A percentile compares a stretch with the other conserved stretches of the same genome.
These are phyloP conservation scores for Saccharomyces hybrid DNA, from an alignment of 1,139 yeast species.

Conservation along the genomic window DNA sequence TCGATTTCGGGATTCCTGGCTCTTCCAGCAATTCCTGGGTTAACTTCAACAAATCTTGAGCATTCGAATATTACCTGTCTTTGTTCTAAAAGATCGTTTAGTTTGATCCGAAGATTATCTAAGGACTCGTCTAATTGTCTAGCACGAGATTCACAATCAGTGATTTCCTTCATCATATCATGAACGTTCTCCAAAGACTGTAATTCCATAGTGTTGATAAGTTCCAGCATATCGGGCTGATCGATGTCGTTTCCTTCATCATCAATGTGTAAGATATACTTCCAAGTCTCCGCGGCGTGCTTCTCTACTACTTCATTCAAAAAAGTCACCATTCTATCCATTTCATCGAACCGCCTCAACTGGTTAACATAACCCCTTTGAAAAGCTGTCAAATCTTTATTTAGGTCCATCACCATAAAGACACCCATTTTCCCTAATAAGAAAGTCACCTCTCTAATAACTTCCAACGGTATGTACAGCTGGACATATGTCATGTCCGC, in stretches of 20 bases:
- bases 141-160: slow-evolving; percentile 38
- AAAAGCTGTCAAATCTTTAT: slow-evolving; percentile 57
- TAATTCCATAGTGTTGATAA: slow-evolving; percentile 14
- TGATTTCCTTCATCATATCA: slow-evolving; percentile 35
- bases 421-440: slow-evolving; percentile 57
- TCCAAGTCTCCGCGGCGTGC: slow-evolving; percentile 29
- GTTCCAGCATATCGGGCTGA: slow-evolving; percentile 9
- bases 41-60: slow-evolving; percentile 36
- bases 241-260: slow-evolving; percentile 15
- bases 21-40: slow-evolving; percentile 28
- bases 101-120: slow-evolving; percentile 34
- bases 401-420: slow-evolving; percentile 64
- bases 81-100: slow-evolving; percentile 38
- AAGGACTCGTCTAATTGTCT: slow-evolving; percentile 40
- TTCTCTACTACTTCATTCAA: slow-evolving; percentile 41
- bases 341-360: slow-evolving; percentile 57
- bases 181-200: slow-evolving; percentile 38
- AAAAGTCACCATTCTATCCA: slow-evolving; percentile 55
- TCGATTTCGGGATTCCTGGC: slow-evolving; percentile 17
- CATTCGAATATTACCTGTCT: slow-evolving; percentile 43
- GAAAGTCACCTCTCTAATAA: slow-evolving; percentile 57
- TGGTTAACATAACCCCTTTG: slow-evolving; percentile 68
- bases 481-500: slow-evolving; percentile 78
- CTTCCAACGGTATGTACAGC: slow-evolving; percentile 64
- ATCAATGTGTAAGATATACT: slow-evolving; percentile 34